phyloP scores from a whole-genome alignment of 2,329 filamentous ascomycete species.

The Erysiphe neolycopersici region DNA sequence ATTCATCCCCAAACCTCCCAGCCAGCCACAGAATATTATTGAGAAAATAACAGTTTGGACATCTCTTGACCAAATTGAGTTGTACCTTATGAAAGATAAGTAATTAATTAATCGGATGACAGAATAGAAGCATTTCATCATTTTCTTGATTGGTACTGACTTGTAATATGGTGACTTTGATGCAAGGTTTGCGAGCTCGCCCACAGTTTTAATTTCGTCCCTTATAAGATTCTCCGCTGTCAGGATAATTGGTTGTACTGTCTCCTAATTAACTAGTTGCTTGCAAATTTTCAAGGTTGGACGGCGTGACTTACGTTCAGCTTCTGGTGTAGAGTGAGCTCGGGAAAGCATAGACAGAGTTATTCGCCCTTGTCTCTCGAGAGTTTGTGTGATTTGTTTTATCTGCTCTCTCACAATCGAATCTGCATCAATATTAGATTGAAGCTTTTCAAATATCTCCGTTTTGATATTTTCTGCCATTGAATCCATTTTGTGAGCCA shows the following conservation, averaged over 20 bases:
- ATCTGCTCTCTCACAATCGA: constrained; percentile 57
- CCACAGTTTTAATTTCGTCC: constrained; percentile 43
- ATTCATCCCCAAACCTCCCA: constrained; percentile 41
- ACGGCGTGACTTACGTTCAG: constrained; percentile 23
- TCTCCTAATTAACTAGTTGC: neutral
- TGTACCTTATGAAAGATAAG: constrained; percentile 27
- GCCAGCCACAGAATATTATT: constrained; percentile 38
- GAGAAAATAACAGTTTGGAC: constrained; percentile 50
- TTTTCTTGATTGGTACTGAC: constrained; percentile 19
- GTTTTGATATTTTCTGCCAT: neutral
- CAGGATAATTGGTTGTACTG: constrained; percentile 41
- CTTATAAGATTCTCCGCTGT: constrained; percentile 44
- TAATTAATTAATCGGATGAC: neutral
- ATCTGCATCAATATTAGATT: constrained; percentile 76
- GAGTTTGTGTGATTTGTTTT: constrained; percentile 49
- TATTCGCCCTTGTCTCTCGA: constrained; percentile 61
- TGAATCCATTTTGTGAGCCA: too few relatives aligned
- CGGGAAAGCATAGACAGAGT: constrained; percentile 64
- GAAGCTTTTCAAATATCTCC: constrained; percentile 48
- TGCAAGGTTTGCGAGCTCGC: constrained; percentile 42
- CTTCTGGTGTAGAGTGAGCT: constrained; percentile 62
- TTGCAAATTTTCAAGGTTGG: constrained; percentile 2
- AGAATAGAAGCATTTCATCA: neutral
- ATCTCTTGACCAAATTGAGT: constrained; percentile 58
- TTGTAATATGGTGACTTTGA: constrained; percentile 93